Base-by-base conservation (phyloP, 805 yeast species). In the Lipomyces oligophaga region DNA sequence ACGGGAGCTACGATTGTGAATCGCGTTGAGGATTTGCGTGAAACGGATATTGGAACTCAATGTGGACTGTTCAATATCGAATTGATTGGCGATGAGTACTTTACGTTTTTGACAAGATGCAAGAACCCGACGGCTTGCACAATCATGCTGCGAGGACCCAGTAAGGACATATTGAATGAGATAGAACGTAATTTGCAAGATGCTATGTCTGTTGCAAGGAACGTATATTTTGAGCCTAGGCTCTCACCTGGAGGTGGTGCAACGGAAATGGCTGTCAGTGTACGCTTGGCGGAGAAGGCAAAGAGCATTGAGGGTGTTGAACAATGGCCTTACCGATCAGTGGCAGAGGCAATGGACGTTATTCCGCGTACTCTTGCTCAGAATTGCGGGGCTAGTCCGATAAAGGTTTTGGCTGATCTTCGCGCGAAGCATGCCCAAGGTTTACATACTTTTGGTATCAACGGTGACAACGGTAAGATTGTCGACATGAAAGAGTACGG, bases 211-310 rank as follows among this genome's bases (percentile, higher is more conserved):
- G 98, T 93, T 37, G 81, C 97, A 16, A 80, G 96, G 67, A 93
- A 93, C 63, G 96, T 93, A 28, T 77, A 87, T 75, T 81, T 90
- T 59, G 95, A 90, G 66, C 98, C 99, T 42, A 79, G 89, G 34
- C 76, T 93, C 63, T 77, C 96, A 1, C 99, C 99, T 40, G 99
- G 99, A 61, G 99, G 98, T 52, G 98, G 99, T 60, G 98, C 99
- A 43, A 90, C 97, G 24, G 98, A 93, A 71, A 93, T 93, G 97
- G 97, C 97, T 2, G 88, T 93, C 32, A 76, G 90, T 49, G 97
- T 93, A 25, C 79, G 75, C 57, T 75, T 93, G 50, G 77, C 95
- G 15, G 96, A 89, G 65, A 83, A 79, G 70, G 96, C 97, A 40
- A 90, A 88, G 72, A 75, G 80, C 41, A 78, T 93, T 58, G 96